Evolutionary conservation across 148 eudicot genomes (phyloP).

Genomic region (Arctostaphylos glauca): DNA sequence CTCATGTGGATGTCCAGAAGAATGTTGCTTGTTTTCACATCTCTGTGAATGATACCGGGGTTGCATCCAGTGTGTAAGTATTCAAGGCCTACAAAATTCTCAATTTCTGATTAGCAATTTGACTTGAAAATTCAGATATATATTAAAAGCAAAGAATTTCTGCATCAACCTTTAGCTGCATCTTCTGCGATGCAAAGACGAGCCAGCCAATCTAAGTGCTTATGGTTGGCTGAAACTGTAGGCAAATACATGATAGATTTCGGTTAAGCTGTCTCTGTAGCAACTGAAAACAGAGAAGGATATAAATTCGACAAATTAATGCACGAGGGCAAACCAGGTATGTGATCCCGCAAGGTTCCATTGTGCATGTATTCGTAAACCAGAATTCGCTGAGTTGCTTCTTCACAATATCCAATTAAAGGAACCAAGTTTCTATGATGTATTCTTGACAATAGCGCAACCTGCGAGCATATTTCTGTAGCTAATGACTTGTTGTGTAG

Average conservation of each 20-base stretch:
- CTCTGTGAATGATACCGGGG: constrained; percentile 93
- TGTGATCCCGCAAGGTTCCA: constrained; percentile 85
- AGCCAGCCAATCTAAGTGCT: constrained; percentile 76
- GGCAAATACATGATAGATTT: constrained; percentile 16
- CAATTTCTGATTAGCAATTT: constrained; percentile 4
- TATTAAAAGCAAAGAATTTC: constrained; percentile 14
- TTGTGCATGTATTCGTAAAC: constrained; percentile 97
- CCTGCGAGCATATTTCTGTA: constrained; percentile 42
- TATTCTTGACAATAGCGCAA: constrained; percentile 83
- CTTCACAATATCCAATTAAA: constrained; percentile 93
- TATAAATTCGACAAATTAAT: neutral
- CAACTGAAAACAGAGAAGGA: neutral
- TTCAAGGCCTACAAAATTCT: constrained; percentile 67
- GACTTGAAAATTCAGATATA: neutral
- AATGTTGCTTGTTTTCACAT: constrained; percentile 95
- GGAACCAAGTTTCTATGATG: constrained; percentile 97
- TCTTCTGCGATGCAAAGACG: constrained; percentile 93
- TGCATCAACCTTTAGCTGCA: constrained; percentile 81
- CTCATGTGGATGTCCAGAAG: constrained; percentile 94
- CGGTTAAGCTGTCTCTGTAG: neutral
- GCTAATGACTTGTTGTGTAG: neutral
- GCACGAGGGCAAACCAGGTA: constrained; percentile 52
- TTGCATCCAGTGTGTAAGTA: constrained; percentile 97
- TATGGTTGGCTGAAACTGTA: constrained; percentile 58
- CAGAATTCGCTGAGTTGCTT: constrained; percentile 79